Base-by-base conservation (phyloP, 2,329 filamentous ascomycete species). In the Cladorrhinum sp. region DNA sequence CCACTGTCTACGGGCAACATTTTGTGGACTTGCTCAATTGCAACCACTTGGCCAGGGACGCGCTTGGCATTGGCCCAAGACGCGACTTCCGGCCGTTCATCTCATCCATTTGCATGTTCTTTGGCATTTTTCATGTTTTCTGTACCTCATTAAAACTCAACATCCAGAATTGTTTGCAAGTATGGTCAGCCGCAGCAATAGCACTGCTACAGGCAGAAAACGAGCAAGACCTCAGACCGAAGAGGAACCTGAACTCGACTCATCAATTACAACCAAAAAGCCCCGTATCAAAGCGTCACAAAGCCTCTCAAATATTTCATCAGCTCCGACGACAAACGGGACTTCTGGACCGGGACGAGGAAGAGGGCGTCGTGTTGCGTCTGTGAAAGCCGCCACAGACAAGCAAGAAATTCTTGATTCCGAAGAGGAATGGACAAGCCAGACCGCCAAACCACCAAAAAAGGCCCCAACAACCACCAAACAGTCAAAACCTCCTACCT, bases 191-290 rank as follows among this genome's bases (percentile, higher is more conserved):
- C 53, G 51, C 12, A 18, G 16, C 21, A 54, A 54, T 20, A 39
- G 12, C 26, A 20, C 53, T 46, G 18, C 46, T 2, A 21, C 48
- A 20, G 26, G 58, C 24, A 61, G 57, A 23, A 66, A 67, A 57
- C 61, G 66, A 18, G 23, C 51, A 18, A 54, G 64, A n/a, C 48
- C 60, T 30, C 46, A 48, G 42, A 18, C 46, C 14, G 57, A 62
- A 52, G 59, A 61, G 51, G 66, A 64, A 10, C 61, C 66, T 18
- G 56, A 65, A n/a, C 48, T 58, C n/a, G n/a, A n/a, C n/a, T 59
- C 62, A 36, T 53, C 51, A 10, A 53, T 51, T 7, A 55, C 58
- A 8, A 55, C 62, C 49, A 68, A 68, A 50, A 65, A 62, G 58
- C 64, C 54, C 26, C 63, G 64, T 23, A 24, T 58, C 9, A 58